Evolutionary conservation across 441 rosid genomes (phyloP).

Genomic region (Gossypium trilobum): DNA sequence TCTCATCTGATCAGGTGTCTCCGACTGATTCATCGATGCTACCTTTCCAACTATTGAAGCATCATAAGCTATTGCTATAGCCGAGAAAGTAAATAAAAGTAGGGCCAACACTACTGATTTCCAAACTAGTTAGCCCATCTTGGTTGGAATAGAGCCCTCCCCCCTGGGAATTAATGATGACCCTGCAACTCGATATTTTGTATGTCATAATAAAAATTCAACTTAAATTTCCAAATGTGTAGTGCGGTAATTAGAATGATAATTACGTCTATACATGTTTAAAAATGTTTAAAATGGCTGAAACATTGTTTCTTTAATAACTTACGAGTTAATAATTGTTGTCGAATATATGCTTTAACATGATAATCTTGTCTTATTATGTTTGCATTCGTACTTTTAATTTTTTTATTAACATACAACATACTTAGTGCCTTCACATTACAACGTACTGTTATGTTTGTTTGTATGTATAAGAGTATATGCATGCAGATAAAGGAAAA

Average conservation of each 20-base stretch:
- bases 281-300: no score
- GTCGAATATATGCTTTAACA: not conserved
- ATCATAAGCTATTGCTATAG: conserved; percentile 15
- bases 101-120: conserved; percentile 16
- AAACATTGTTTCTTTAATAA: not conserved
- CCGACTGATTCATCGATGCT: conserved; percentile 28
- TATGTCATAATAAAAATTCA: not conserved
- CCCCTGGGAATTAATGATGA: not conserved
- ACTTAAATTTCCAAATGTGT: not conserved
- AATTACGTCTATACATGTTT: not conserved
- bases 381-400: not conserved
- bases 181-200: not conserved
- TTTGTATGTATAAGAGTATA: not conserved
- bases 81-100: not conserved
- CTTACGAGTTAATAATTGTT: not conserved
- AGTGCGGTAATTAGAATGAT: not conserved
- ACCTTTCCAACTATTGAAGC: conserved; percentile 16
- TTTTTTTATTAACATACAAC: not conserved
- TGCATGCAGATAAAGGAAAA: not conserved
- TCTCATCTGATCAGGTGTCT: conserved; percentile 23
- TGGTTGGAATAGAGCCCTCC: conserved; percentile 19
- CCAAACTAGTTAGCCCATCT: not conserved
- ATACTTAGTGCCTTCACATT: not conserved
- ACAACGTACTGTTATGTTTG: not conserved
- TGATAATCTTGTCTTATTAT: not conserved